These are phyloP conservation scores for Picea glauca DNA, from an alignment of 75 land plant genomes.

Conservation along the genomic window DNA sequence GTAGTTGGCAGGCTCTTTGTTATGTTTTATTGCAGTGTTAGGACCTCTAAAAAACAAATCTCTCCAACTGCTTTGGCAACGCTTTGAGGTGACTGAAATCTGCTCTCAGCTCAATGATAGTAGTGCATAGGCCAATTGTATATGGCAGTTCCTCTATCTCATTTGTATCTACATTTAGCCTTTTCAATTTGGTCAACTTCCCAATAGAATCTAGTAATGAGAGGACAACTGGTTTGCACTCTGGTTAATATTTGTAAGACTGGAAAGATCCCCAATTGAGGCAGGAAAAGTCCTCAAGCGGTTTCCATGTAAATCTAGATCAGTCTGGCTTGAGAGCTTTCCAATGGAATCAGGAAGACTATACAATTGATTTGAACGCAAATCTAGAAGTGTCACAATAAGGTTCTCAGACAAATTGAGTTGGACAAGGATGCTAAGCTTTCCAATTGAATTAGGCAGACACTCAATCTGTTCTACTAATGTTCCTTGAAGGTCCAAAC, in stretches of 20 bases:
- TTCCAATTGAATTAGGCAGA: conserved; percentile 51
- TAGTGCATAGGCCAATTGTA: conserved; percentile 58
- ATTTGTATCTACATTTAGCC: conserved; percentile 51
- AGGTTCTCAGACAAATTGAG: conserved; percentile 42
- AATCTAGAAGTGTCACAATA: conserved; percentile 42
- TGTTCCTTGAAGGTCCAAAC: conserved; percentile 39
- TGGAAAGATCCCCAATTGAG: conserved; percentile 43
- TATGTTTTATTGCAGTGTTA: conserved; percentile 53
- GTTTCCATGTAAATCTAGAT: conserved; percentile 49
- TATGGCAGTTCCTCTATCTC: conserved; percentile 66
- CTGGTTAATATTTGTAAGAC: conserved; percentile 42
- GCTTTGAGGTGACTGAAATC: conserved; percentile 46
- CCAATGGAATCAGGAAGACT: conserved; percentile 65
- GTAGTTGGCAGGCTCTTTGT: conserved; percentile 19
- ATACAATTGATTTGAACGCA: conserved; percentile 46
- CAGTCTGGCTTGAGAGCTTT: conserved; percentile 38
- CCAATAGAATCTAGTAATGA: conserved; percentile 53
- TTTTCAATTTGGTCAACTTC: conserved; percentile 38
- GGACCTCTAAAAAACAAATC: conserved; percentile 39
- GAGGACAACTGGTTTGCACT: conserved; percentile 42
- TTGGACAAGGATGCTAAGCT: conserved; percentile 23
- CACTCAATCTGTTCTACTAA: conserved; percentile 52
- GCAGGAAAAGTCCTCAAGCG: conserved; percentile 42
- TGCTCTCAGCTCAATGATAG: conserved; percentile 49
- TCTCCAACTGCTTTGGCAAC: conserved; percentile 74